Evolutionary conservation across 208 protist species (phyloP).

Genomic region (Naegleria lovaniensis): DNA sequence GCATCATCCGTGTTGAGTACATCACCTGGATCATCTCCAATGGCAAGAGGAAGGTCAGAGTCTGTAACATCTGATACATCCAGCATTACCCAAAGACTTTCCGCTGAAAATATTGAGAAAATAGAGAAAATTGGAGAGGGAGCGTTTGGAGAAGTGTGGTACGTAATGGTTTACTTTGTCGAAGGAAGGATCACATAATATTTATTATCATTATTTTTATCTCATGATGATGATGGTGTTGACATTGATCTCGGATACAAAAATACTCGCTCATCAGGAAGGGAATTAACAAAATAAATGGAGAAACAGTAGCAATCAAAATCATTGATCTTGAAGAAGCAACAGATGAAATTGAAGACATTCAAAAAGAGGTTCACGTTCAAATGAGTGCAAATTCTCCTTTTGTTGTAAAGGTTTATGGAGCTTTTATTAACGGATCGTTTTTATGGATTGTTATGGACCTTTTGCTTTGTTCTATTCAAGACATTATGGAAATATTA

Average conservation of each 20-base stretch:
- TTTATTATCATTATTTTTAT: background rate
- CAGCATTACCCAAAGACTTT: background rate
- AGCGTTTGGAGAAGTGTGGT: slow-evolving; percentile 72
- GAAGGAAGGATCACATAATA: background rate
- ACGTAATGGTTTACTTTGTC: slow-evolving; percentile 33
- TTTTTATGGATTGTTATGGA: slow-evolving; percentile 90
- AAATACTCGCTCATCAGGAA: background rate
- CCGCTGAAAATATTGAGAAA: slow-evolving; percentile 19
- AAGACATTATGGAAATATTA: slow-evolving; percentile 10
- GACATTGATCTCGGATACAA: background rate
- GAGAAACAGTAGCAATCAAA: slow-evolving; percentile 71
- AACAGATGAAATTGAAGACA: slow-evolving; percentile 84
- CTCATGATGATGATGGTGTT: background rate
- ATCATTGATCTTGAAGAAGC: slow-evolving; percentile 80
- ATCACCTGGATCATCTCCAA: background rate
- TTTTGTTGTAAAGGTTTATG: slow-evolving; percentile 67
- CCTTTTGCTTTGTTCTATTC: slow-evolving; percentile 45
- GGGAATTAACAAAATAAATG: slow-evolving; percentile 46
- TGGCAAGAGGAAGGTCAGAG: background rate
- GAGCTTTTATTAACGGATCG: slow-evolving; percentile 63
- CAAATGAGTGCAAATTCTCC: slow-evolving; percentile 59
- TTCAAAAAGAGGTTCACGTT: slow-evolving; percentile 76
- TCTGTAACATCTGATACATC: background rate
- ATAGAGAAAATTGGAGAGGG: slow-evolving; percentile 62
- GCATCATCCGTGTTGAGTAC: background rate